These are phyloP conservation scores for grape (Vitis vinifera) DNA, from an alignment of 164 flowering plant species.

Conservation along the genomic window ASM3070453v1 NC_081806.1:10004001-10004500, in stretches of 20 bases:
- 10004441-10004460: constrained; percentile 85
- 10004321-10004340: background rate
- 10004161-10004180: background rate
- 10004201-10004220: background rate
- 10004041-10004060: constrained; percentile 86
- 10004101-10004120: constrained; percentile 93
- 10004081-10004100: constrained; percentile 85
- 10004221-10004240: background rate
- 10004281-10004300: no score
- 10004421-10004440: constrained; percentile 80
- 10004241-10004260: background rate
- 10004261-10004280: no score
- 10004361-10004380: constrained; percentile 96
- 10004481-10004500: constrained; percentile 68
- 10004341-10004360: constrained; percentile 21
- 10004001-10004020: constrained; percentile 93
- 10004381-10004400: constrained; percentile 86
- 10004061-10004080: constrained; percentile 94
- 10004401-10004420: constrained; percentile 93
- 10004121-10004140: background rate
- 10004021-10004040: constrained; percentile 93
- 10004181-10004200: no score
- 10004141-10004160: background rate
- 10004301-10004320: no score
- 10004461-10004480: constrained; percentile 70